A percentile compares a stretch with the other conserved stretches of the same genome.
Conservation (phyloP, 768 basidiomycete species). For the Russula griseocarnosa region DNA sequence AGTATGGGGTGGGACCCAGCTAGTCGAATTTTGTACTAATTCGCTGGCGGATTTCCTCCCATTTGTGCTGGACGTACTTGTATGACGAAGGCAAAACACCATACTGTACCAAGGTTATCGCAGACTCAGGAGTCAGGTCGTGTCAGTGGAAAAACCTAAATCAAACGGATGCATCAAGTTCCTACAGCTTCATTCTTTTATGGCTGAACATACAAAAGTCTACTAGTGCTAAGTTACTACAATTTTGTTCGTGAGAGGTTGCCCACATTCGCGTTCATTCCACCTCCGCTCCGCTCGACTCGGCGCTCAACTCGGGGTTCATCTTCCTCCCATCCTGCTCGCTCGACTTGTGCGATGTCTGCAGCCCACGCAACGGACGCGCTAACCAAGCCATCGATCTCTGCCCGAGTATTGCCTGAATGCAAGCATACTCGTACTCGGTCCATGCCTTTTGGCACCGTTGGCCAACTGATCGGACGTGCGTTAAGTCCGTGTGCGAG, state of each 20-base stretch:
- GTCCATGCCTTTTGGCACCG: conserved; percentile 82
- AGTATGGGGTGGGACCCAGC: no score
- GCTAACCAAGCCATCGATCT: conserved; percentile 55
- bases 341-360: neutral
- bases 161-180: no score
- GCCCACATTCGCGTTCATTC: neutral
- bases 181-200: neutral
- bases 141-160: no score
- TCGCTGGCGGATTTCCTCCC: no score
- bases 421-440: conserved; percentile 88
- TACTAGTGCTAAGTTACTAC: neutral
- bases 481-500: conserved; percentile 52
- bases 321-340: neutral
- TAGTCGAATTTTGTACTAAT: no score
- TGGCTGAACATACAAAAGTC: neutral
- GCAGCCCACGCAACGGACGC: conserved; percentile 49
- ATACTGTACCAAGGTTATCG: no score
- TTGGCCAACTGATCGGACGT: conserved; percentile 80
- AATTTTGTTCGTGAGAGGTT: conserved; percentile 10
- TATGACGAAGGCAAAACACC: no score
- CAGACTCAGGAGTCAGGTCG: no score
- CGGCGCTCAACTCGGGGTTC: neutral
- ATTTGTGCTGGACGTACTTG: no score
- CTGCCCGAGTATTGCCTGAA: conserved; percentile 60
- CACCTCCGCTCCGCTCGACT: neutral